A percentile compares a stretch with the other conserved stretches of the same genome.
Evolutionary conservation across 1,284 basidiomycete genomes (phyloP).

Genomic region (Austroboletus novae-zelandiae): DNA sequence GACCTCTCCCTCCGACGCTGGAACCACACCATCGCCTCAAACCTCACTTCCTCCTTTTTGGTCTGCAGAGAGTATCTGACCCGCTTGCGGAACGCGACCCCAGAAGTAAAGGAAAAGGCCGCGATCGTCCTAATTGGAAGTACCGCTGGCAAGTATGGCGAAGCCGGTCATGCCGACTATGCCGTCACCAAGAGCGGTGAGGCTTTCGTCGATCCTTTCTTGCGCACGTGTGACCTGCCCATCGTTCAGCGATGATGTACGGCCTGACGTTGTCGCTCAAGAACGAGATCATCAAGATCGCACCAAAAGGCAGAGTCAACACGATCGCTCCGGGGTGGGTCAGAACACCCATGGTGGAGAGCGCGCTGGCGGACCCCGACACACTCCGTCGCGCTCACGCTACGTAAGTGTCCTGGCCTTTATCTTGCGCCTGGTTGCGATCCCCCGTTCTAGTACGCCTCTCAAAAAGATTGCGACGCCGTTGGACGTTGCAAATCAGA

Average conservation of each 20-base stretch:
- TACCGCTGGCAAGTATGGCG: slow-evolving; percentile 71
- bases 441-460: slow-evolving; percentile 48
- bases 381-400: slow-evolving; percentile 56
- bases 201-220: slow-evolving; percentile 8
- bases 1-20: slow-evolving; percentile 66
- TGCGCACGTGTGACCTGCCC: slow-evolving; percentile 7
- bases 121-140: slow-evolving; percentile 68
- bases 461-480: slow-evolving; percentile 68
- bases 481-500: slow-evolving; percentile 63
- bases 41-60: slow-evolving; percentile 69
- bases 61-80: slow-evolving; percentile 60
- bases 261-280: slow-evolving; percentile 68
- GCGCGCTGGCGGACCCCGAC: slow-evolving; percentile 44
- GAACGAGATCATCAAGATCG: slow-evolving; percentile 78
- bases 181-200: slow-evolving; percentile 56
- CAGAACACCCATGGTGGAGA: slow-evolving; percentile 56
- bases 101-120: slow-evolving; percentile 48
- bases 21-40: slow-evolving; percentile 60
- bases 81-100: slow-evolving; percentile 41
- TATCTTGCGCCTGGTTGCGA: not conserved
- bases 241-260: slow-evolving; percentile 63
- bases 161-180: slow-evolving; percentile 66
- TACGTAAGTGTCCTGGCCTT: slow-evolving; percentile 44
- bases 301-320: slow-evolving; percentile 69
- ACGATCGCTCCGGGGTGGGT: slow-evolving; percentile 73